Percentiles rank a stretch among this genome's conserved stretches.
Evolutionary conservation across 2,329 filamentous ascomycete species (phyloP).

Genomic region (Aspergillus quadricinctus): DNA sequence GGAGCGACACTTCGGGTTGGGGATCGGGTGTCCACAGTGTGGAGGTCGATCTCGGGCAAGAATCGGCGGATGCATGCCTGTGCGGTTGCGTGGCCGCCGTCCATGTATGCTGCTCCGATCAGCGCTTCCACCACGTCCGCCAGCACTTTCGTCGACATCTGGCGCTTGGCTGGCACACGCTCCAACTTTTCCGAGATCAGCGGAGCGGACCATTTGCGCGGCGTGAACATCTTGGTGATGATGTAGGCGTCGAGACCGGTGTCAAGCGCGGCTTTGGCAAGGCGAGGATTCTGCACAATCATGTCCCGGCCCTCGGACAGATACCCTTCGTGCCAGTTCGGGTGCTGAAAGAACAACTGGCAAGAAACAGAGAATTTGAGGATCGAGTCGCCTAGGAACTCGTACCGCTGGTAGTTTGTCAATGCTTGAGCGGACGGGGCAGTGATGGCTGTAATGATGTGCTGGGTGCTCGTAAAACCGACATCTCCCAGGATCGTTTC

Average conservation of each 20-base stretch:
- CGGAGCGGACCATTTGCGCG: constrained; percentile 66
- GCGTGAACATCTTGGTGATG: constrained; percentile 62
- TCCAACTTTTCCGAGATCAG: constrained; percentile 47
- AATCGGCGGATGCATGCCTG: constrained; percentile 63
- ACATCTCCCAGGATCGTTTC: constrained; percentile 52
- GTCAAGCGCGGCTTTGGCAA: constrained; percentile 61
- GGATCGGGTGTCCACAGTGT: constrained; percentile 8
- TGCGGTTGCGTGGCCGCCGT: constrained; percentile 63
- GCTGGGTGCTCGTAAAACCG: constrained; percentile 49
- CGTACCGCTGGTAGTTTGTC: constrained; percentile 74
- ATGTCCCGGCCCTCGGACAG: constrained; percentile 64
- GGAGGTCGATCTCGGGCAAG: constrained; percentile 50
- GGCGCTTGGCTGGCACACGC: constrained; percentile 22
- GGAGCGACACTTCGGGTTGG: background rate
- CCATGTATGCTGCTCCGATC: constrained; percentile 68
- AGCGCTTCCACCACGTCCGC: constrained; percentile 86
- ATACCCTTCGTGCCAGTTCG: constrained; percentile 70
- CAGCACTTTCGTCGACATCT: constrained; percentile 69
- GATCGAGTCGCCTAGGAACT: constrained; percentile 81
- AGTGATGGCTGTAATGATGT: constrained; percentile 67
- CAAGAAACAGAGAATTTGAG: constrained; percentile 70
- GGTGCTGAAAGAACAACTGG: constrained; percentile 58
- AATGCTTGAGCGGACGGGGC: constrained; percentile 57
- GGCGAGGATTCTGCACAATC: constrained; percentile 70
- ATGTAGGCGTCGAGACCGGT: constrained; percentile 69